Conservation (phyloP, 1,284 basidiomycete genomes). For the Athelia sp. region DNA sequence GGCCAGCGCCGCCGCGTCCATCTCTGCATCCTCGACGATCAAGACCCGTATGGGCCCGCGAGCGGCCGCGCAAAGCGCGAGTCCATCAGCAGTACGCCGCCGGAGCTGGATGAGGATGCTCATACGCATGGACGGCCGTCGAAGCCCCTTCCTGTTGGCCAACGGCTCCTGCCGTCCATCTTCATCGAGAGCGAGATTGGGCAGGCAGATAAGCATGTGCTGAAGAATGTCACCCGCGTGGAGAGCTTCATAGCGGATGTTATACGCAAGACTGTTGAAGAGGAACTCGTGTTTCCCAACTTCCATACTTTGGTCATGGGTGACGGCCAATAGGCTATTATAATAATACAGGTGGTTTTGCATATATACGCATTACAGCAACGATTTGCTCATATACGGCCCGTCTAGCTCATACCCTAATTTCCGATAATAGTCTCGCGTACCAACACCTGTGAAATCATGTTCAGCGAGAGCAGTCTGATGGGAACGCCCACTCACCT, state of each 20-base stretch:
- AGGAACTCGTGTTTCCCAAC: constrained; percentile 91
- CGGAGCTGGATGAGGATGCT: constrained; percentile 38
- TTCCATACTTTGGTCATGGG: constrained; percentile 80
- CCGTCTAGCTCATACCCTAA: constrained; percentile 94
- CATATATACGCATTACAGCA: constrained; percentile 30
- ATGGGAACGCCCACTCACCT: constrained; percentile 40
- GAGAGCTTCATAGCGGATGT: constrained; percentile 96
- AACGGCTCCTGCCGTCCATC: constrained; percentile 85
- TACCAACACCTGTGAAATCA: constrained; percentile 70
- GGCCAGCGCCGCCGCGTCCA: constrained; percentile 79
- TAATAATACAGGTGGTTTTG: constrained; percentile 13
- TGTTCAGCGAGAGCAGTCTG: constrained; percentile 4
- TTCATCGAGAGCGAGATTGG: constrained; percentile 97
- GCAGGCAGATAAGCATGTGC: constrained; percentile 90
- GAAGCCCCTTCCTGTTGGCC: constrained; percentile 73
- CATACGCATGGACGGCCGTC: constrained; percentile 26
- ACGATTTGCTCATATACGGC: constrained; percentile 91
- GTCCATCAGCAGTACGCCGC: constrained; percentile 27
- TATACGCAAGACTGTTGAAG: constrained; percentile 89
- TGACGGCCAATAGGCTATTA: constrained; percentile 22
- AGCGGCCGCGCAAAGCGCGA: constrained; percentile 48
- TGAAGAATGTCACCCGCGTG: constrained; percentile 95
- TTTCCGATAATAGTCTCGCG: constrained; percentile 90
- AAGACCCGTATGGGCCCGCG: constrained; percentile 73
- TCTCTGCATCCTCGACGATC: constrained; percentile 82